Conservation (phyloP, 257 asterid genomes). For the Solanum corneliomulleri region DNA sequence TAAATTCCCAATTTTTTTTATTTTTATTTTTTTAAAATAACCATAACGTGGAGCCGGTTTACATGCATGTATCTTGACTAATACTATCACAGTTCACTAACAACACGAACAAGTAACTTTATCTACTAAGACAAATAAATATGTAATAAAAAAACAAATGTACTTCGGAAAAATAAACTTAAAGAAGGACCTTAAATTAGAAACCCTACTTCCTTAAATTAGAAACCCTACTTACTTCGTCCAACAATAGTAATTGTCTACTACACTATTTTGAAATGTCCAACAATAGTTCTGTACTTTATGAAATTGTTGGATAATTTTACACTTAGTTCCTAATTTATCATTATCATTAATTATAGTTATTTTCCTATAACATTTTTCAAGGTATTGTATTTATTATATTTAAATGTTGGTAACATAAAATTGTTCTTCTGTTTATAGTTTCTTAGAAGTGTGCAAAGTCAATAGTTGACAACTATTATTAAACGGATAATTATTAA, state of each 20-base stretch:
- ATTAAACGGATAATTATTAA: not conserved
- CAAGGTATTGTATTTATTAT: too few species aligned
- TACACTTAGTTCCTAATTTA: too few species aligned
- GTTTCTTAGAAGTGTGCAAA: too few species aligned
- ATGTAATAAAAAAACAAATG: not conserved
- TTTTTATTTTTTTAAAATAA: not conserved
- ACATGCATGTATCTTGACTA: not conserved
- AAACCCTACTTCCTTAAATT: not conserved
- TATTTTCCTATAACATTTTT: too few species aligned
- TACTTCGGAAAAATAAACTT: not conserved
- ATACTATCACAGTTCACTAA: not conserved
- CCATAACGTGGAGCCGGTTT: accelerated
- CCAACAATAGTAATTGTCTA: not conserved
- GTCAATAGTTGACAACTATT: too few species aligned
- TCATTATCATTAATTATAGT: not conserved
- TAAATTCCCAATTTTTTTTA: not conserved
- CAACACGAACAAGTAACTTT: not conserved
- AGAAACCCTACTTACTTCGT: too few species aligned
- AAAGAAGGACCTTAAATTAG: not conserved
- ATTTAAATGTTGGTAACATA: too few species aligned
- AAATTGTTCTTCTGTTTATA: too few species aligned
- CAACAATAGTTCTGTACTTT: too few species aligned
- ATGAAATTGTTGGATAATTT: too few species aligned
- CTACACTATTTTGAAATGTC: not conserved
- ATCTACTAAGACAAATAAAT: not conserved